Base-by-base conservation (phyloP, 78 protist genomes). In the Andalucia godoyi region DNA sequence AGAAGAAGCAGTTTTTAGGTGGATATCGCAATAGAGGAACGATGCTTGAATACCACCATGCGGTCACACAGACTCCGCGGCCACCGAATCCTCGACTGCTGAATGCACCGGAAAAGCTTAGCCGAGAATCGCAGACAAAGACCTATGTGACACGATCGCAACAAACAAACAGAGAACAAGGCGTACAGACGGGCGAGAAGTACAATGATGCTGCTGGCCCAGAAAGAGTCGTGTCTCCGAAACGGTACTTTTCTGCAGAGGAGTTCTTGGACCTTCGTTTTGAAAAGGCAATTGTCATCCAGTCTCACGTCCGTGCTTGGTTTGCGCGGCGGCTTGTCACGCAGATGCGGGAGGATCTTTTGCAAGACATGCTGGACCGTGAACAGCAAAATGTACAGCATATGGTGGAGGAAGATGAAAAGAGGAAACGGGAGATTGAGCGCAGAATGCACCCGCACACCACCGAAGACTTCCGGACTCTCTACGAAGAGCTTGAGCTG, bases 161-260 rank as follows among this genome's bases (percentile, higher is more conserved):
- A 46, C 83, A 77, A 63, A 47, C 80, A 18, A 37, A 13, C 27
- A 71, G 89, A 10, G 89, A 83, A 43, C 30, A 2, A 6, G 89
- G 81, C 34, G 77, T 84, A 53, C 89, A 83, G 73, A 83, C 77
- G 89, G 54, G 58, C 45, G 66, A n/a, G 79, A 62, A 30, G 30
- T 57, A n/a, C 29, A 27, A 18, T 5, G 51, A 78, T n/a, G 49
- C 40, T 45, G 70, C 21, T 1, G 25, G 6, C 13, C 10, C 33
- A 27, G 88, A 83, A 50, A 0, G 0, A n/a, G 30, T 69, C 4
- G 3, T 76, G 23, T 2, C 0, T 2, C 55, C 84, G 38, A n/a
- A 53, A 25, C 67, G 40, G 17, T 85, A 85, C 47, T 43, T 70
- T 34, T 49, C 61, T 36, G 29, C 80, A 2, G 79, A 75, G 27